Evolutionary conservation across 2,329 filamentous ascomycete genomes (phyloP).

Genomic region (Hymenoscyphus fraxineus): DNA sequence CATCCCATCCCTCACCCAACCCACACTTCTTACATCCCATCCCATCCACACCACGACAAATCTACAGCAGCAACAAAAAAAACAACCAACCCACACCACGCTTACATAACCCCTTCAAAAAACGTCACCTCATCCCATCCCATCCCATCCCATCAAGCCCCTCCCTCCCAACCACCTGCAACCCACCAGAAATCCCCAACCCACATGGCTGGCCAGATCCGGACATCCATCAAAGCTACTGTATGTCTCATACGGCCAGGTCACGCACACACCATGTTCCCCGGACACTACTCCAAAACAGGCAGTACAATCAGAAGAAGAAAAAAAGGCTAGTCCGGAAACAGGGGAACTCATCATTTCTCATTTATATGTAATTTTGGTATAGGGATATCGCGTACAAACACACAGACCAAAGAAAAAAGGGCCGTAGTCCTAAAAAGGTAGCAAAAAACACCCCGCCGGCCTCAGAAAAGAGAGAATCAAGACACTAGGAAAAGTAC

Average conservation of each 20-base stretch:
- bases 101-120: background rate
- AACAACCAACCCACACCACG: background rate
- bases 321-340: background rate
- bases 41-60: background rate
- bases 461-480: background rate
- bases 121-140: background rate
- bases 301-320: background rate
- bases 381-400: background rate
- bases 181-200: background rate
- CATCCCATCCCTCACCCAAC: too few species aligned
- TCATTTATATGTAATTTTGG: background rate
- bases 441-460: background rate
- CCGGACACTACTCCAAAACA: background rate
- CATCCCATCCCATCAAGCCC: background rate
- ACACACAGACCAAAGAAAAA: background rate
- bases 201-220: background rate
- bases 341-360: background rate
- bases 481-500: background rate
- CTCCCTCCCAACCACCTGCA: background rate
- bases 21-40: background rate
- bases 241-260: background rate
- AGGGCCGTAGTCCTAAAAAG: conserved; percentile 1
- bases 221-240: background rate
- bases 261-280: background rate
- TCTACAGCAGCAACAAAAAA: background rate